Percentiles rank a stretch among this genome's conserved stretches.
These are phyloP conservation scores for Fusarium buxicola DNA, from an alignment of 2,329 filamentous ascomycete species.

Conservation along the genomic window DNA sequence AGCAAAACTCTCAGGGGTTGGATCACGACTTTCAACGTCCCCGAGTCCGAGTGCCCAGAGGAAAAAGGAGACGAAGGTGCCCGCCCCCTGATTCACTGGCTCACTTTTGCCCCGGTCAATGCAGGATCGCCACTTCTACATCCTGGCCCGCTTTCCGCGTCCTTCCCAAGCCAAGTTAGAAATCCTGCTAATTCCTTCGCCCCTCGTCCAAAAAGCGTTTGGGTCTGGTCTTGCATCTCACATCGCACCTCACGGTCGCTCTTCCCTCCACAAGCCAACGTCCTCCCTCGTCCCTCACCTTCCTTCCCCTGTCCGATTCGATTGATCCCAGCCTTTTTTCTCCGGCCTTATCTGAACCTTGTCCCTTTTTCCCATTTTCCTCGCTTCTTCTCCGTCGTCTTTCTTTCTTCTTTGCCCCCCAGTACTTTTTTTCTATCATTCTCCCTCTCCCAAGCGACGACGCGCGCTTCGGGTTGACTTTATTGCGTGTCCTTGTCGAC, in stretches of 20 bases:
- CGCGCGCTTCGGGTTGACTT: conserved; percentile 34
- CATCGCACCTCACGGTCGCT: conserved; percentile 22
- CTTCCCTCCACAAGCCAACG: conserved; percentile 8
- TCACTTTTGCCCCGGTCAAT: neutral
- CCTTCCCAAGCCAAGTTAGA: conserved; percentile 1
- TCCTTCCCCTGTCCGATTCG: conserved; percentile 29
- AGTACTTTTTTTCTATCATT: conserved; percentile 18
- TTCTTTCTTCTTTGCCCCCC: conserved; percentile 29
- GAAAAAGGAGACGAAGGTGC: neutral
- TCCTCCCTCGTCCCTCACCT: neutral
- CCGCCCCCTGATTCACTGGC: neutral
- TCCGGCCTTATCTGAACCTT: conserved; percentile 35
- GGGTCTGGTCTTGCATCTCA: conserved; percentile 21
- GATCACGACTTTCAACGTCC: no score
- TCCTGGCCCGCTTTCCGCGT: neutral
- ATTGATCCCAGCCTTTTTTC: conserved; percentile 32
- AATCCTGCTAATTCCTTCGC: conserved; percentile 2
- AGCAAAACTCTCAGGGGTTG: no score
- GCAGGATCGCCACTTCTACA: conserved; percentile 19
- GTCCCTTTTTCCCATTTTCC: conserved; percentile 27
- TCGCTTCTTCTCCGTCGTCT: conserved; percentile 31
- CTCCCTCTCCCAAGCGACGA: conserved; percentile 17
- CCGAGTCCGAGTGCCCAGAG: no score
- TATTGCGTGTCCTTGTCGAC: conserved; percentile 37
- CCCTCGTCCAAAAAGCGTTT: conserved; percentile 21